Conservation (phyloP, 495 filamentous ascomycete genomes). For the Pyrenula aspistea region DNA sequence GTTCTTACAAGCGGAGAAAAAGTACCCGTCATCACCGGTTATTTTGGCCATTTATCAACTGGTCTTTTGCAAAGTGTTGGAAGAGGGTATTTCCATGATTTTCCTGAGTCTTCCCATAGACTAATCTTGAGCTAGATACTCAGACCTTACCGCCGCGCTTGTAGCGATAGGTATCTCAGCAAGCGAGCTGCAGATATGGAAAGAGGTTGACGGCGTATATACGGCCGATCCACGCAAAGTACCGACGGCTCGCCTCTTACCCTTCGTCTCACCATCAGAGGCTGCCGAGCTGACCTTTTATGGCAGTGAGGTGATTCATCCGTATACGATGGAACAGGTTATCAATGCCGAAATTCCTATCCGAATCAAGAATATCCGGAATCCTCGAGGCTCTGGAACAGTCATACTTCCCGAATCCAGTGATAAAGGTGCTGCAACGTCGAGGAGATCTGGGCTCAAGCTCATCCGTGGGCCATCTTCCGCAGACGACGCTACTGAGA, state of each 20-base stretch:
- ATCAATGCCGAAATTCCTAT: constrained; percentile 87
- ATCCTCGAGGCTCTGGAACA: constrained; percentile 76
- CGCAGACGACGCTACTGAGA: constrained; percentile 27
- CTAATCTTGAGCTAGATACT: too few species aligned
- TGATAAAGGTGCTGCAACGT: constrained; percentile 32
- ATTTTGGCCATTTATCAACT: constrained; percentile 77
- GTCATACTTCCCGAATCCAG: constrained; percentile 54
- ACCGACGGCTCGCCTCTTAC: constrained; percentile 64
- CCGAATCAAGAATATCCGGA: constrained; percentile 97
- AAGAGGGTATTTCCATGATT: constrained; percentile 51
- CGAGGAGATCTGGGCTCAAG: constrained; percentile 30
- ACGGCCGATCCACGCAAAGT: constrained; percentile 83
- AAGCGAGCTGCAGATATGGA: constrained; percentile 81
- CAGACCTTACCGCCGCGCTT: constrained; percentile 77
- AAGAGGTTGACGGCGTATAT: constrained; percentile 87
- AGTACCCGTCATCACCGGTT: constrained; percentile 73
- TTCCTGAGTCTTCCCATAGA: too few species aligned
- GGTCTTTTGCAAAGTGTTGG: constrained; percentile 69
- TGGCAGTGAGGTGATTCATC: constrained; percentile 92
- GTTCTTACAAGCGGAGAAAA: constrained; percentile 55
- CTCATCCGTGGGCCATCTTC: constrained; percentile 38
- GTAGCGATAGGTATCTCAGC: constrained; percentile 67
- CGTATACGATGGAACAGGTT: constrained; percentile 97
- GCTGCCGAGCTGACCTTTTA: constrained; percentile 89
- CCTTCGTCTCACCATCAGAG: constrained; percentile 73